Evolutionary conservation across 176 grass and related monocot genomes (phyloP).

Genomic region (Avena eriantha): DNA sequence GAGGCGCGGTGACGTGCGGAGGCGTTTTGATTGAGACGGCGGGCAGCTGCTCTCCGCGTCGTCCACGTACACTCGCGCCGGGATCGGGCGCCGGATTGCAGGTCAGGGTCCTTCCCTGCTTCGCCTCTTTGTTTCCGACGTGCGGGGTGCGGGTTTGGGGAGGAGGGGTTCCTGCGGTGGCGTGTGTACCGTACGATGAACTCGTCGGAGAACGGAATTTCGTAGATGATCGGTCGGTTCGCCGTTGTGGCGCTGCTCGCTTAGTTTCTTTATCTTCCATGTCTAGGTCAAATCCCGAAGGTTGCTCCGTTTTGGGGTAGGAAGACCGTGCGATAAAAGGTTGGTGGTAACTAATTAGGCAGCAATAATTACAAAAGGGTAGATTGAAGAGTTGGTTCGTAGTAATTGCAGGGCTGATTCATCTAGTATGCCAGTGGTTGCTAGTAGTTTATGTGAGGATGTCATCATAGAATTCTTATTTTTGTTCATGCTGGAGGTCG

Average conservation of each 20-base stretch:
- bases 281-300: neutral
- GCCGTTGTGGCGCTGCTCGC: neutral
- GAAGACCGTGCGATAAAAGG: neutral
- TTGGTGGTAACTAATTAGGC: neutral
- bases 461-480: neutral
- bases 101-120: conserved; percentile 26
- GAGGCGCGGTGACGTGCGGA: neutral
- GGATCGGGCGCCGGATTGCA: conserved; percentile 36
- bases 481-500: neutral
- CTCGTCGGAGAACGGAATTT: conserved; percentile 2
- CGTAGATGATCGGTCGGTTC: conserved; percentile 39
- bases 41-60: neutral
- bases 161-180: conserved; percentile 16
- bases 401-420: neutral
- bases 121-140: neutral
- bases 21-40: conserved; percentile 6
- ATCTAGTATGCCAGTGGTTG: neutral
- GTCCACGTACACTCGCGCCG: neutral
- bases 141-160: neutral
- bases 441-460: neutral
- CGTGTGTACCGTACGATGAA: conserved; percentile 15
- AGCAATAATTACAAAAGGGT: neutral
- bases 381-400: neutral
- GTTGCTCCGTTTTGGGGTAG: neutral
- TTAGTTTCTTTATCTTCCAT: neutral